Conservation (phyloP, 352 stramenopile species). For the Phytopythium delawarense region DNA sequence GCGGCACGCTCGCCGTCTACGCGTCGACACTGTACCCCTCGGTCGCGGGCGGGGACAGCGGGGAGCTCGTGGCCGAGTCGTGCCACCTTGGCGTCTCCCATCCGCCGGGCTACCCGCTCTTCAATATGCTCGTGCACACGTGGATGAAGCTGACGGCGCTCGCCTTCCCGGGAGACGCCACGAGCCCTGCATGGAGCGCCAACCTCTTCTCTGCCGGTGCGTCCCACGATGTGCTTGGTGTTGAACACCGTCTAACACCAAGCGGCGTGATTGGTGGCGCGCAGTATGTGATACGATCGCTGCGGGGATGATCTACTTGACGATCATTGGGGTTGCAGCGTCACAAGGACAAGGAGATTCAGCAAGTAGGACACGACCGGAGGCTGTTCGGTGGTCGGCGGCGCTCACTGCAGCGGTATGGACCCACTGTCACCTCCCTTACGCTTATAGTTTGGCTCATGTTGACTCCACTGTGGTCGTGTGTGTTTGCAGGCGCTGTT, state of each 20-base stretch:
- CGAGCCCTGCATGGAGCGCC: conserved; percentile 69
- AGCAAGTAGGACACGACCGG: neutral
- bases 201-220: conserved; percentile 87
- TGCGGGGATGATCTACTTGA: conserved; percentile 48
- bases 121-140: conserved; percentile 86
- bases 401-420: conserved; percentile 55
- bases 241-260: neutral
- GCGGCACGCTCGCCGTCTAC: conserved; percentile 57
- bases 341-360: neutral
- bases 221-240: neutral
- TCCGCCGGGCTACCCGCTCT: conserved; percentile 93
- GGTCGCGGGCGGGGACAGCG: conserved; percentile 88
- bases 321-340: conserved; percentile 19
- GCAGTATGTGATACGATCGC: conserved; percentile 57
- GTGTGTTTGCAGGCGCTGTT: conserved; percentile 53
- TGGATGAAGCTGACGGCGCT: conserved; percentile 21
- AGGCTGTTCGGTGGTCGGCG: conserved; percentile 19
- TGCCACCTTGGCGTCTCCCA: conserved; percentile 92
- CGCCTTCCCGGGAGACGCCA: neutral
- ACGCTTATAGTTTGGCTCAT: neutral
- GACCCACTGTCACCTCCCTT: neutral
- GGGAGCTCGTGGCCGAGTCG: conserved; percentile 92
- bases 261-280: neutral
- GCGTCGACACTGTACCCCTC: conserved; percentile 75
- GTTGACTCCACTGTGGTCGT: neutral